Percentiles rank a stretch among this genome's conserved stretches.
phyloP scores from a whole-genome alignment of 2,329 filamentous ascomycete species.

The Alternaria triticimaculans region DNA sequence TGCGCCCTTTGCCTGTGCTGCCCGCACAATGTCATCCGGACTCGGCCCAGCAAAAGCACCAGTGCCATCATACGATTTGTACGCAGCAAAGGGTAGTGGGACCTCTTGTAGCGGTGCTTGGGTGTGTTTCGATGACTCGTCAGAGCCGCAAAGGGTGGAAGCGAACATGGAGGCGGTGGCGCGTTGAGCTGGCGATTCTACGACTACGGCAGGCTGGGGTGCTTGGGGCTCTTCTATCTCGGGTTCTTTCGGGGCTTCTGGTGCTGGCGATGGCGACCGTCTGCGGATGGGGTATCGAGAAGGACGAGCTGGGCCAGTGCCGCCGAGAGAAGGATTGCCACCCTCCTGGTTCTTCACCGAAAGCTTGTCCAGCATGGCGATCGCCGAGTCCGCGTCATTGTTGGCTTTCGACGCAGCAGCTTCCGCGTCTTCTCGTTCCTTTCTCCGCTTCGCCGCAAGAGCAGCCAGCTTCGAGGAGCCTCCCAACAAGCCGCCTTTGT shows the following conservation, averaged over 20 bases:
- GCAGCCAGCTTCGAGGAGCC: slow-evolving; percentile 89
- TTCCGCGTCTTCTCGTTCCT: slow-evolving; percentile 73
- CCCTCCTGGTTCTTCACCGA: slow-evolving; percentile 36
- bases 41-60: slow-evolving; percentile 82
- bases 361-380: slow-evolving; percentile 55
- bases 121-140: slow-evolving; percentile 5
- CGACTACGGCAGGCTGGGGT: slow-evolving; percentile 25
- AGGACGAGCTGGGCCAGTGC: slow-evolving; percentile 6
- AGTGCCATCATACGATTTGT: slow-evolving; percentile 51
- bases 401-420: slow-evolving; percentile 24
- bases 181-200: slow-evolving; percentile 48
- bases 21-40: slow-evolving; percentile 86
- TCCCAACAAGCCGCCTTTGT: slow-evolving; percentile 75
- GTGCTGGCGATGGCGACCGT: slow-evolving; percentile 36
- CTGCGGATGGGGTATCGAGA: slow-evolving; percentile 38
- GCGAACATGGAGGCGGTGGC: slow-evolving; percentile 61
- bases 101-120: slow-evolving; percentile 20
- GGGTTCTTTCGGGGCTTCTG: slow-evolving; percentile 18
- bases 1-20: slow-evolving; percentile 69
- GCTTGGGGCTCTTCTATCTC: slow-evolving; percentile 21
- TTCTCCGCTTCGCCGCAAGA: slow-evolving; percentile 83
- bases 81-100: slow-evolving; percentile 51
- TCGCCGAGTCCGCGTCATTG: slow-evolving; percentile 40
- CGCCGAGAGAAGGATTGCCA: not conserved
- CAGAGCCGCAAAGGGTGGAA: slow-evolving; percentile 53